phyloP scores from a whole-genome alignment of 2,329 filamentous ascomycete genomes.

The Pochonia chlamydosporia region DNA sequence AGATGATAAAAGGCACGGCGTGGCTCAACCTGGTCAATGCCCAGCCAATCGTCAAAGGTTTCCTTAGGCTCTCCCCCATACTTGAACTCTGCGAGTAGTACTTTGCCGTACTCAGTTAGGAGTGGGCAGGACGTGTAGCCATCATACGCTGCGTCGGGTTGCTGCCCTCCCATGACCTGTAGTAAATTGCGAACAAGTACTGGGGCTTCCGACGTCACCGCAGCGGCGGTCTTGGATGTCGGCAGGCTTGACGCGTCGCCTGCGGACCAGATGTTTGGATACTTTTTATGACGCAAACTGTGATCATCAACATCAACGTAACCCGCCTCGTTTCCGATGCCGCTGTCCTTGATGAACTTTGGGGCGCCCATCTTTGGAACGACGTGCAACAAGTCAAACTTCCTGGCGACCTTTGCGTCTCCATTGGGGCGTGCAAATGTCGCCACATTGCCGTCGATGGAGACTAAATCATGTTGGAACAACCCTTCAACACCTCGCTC shows the following conservation, averaged over 20 bases:
- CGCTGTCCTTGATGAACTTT: slow-evolving; percentile 45
- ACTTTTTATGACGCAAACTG: slow-evolving; percentile 48
- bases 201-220: slow-evolving; percentile 45
- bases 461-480: slow-evolving; percentile 51
- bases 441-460: slow-evolving; percentile 47
- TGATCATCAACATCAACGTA: slow-evolving; percentile 52
- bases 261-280: slow-evolving; percentile 51
- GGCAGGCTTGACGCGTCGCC: slow-evolving; percentile 55
- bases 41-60: slow-evolving; percentile 49
- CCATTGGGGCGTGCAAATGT: slow-evolving; percentile 40
- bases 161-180: slow-evolving; percentile 36
- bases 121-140: slow-evolving; percentile 53
- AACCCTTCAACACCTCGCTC: slow-evolving; percentile 51
- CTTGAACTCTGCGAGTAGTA: slow-evolving; percentile 60
- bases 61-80: slow-evolving; percentile 59
- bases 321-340: slow-evolving; percentile 48
- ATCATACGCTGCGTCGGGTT: slow-evolving; percentile 39
- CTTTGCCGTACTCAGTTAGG: slow-evolving; percentile 53
- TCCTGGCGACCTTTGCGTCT: slow-evolving; percentile 34
- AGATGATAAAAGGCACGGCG: slow-evolving; percentile 54
- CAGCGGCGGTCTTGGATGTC: slow-evolving; percentile 51
- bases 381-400: slow-evolving; percentile 51
- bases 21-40: slow-evolving; percentile 51
- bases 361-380: slow-evolving; percentile 55
- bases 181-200: slow-evolving; percentile 45